Evolutionary conservation across 495 filamentous ascomycete genomes (phyloP).

Genomic region (Neurospora intermedia): DNA sequence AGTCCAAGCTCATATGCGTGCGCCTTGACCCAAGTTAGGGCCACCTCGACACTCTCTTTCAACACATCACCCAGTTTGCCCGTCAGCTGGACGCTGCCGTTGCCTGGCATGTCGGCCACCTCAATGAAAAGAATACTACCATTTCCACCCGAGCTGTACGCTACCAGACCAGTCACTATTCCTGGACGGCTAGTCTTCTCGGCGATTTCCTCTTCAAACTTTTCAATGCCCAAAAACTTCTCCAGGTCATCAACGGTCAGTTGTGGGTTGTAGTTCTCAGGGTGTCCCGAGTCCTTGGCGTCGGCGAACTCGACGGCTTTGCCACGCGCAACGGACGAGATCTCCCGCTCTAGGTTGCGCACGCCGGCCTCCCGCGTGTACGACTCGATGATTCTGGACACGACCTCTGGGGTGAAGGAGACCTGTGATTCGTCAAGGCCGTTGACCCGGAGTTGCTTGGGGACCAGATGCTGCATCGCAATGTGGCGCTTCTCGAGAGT

Average conservation of each 20-base stretch:
- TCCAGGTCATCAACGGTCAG: slow-evolving; percentile 75
- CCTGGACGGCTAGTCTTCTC: slow-evolving; percentile 80
- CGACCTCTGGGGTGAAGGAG: slow-evolving; percentile 64
- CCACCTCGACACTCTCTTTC: slow-evolving; percentile 95
- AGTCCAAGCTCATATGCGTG: slow-evolving; percentile 89
- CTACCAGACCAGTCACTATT: slow-evolving; percentile 93
- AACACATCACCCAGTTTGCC: slow-evolving; percentile 97
- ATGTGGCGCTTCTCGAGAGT: slow-evolving; percentile 98
- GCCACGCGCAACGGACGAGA: slow-evolving; percentile 84
- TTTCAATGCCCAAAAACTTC: slow-evolving; percentile 83
- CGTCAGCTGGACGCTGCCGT: slow-evolving; percentile 87
- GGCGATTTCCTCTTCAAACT: slow-evolving; percentile 91
- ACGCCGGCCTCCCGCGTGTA: slow-evolving; percentile 99
- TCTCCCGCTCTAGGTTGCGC: slow-evolving; percentile 89
- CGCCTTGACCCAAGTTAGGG: slow-evolving; percentile 89
- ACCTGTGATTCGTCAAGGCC: slow-evolving; percentile 68
- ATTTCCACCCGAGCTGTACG: slow-evolving; percentile 87
- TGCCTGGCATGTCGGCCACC: slow-evolving; percentile 93
- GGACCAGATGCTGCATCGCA: slow-evolving; percentile 82
- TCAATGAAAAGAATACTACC: slow-evolving; percentile 98
- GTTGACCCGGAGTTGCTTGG: slow-evolving; percentile 76
- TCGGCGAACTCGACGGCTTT: slow-evolving; percentile 95
- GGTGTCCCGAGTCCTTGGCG: slow-evolving; percentile 64
- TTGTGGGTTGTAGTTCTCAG: slow-evolving; percentile 59
- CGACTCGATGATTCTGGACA: slow-evolving; percentile 86